phyloP scores from a whole-genome alignment of 257 asterid species.

The Fraxinus excelsior region DNA sequence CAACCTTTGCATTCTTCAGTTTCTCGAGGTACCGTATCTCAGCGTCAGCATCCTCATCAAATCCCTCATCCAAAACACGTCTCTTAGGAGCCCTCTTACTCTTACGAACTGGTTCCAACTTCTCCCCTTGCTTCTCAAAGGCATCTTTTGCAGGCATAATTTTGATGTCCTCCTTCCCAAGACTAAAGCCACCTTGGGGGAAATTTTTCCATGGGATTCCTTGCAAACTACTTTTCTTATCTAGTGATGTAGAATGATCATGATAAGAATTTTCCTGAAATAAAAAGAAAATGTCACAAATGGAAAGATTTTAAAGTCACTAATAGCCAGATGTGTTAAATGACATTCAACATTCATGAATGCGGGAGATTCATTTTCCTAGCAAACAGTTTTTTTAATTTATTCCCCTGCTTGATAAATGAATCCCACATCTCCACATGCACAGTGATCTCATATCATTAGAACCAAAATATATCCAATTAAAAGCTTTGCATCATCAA shows the following conservation, averaged over 20 bases:
- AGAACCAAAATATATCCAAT: slow-evolving; percentile 13
- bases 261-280: slow-evolving; percentile 67
- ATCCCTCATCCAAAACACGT: slow-evolving; percentile 69
- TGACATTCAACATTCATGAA: slow-evolving; percentile 30
- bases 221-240: slow-evolving; percentile 55
- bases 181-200: slow-evolving; percentile 47
- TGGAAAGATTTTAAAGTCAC: slow-evolving; percentile 17
- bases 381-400: no score
- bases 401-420: slow-evolving; percentile 7
- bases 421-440: slow-evolving; percentile 8
- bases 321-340: slow-evolving; percentile 18
- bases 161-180: slow-evolving; percentile 59
- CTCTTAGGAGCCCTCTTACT: slow-evolving; percentile 83
- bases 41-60: slow-evolving; percentile 83
- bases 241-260: slow-evolving; percentile 42
- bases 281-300: slow-evolving; percentile 28
- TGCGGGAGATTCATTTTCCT: slow-evolving; percentile 41
- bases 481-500: slow-evolving; percentile 7
- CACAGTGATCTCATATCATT: slow-evolving; percentile 6
- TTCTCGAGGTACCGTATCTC: slow-evolving; percentile 91
- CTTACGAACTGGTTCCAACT: slow-evolving; percentile 75
- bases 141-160: slow-evolving; percentile 40
- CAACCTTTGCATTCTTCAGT: slow-evolving; percentile 63
- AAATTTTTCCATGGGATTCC: slow-evolving; percentile 66
- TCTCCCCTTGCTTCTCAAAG: slow-evolving; percentile 56